These are phyloP conservation scores for Dothideomycetes sp. DNA, from an alignment of 2,329 filamentous ascomycete species.

Conservation along the genomic window DNA sequence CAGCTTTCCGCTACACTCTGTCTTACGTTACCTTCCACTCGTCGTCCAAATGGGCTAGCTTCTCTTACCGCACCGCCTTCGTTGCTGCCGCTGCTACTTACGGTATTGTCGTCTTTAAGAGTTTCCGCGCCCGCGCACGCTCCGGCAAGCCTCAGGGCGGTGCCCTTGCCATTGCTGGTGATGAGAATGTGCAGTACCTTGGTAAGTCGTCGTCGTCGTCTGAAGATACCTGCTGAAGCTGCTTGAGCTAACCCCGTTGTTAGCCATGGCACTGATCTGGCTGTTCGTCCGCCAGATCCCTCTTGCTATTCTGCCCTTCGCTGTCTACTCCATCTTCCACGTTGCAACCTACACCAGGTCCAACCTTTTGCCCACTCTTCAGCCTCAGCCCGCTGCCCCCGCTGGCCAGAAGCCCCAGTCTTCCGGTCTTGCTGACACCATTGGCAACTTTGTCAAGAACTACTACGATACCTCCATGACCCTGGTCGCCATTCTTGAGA, in stretches of 20 bases:
- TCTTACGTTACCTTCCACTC: conserved; percentile 88
- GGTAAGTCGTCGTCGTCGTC: conserved; percentile 53
- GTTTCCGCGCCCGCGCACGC: conserved; percentile 76
- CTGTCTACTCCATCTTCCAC: conserved; percentile 97
- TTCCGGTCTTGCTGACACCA: conserved; percentile 64
- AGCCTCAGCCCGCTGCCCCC: conserved; percentile 52
- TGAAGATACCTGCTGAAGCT: neutral
- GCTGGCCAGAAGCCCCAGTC: conserved; percentile 51
- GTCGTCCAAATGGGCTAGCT: conserved; percentile 63
- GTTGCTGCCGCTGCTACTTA: conserved; percentile 84
- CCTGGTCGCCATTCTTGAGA: conserved; percentile 80
- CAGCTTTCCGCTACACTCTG: conserved; percentile 70
- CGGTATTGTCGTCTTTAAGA: conserved; percentile 98
- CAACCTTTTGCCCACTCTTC: conserved; percentile 81
- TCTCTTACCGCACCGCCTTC: conserved; percentile 87
- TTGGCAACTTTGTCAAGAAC: conserved; percentile 90
- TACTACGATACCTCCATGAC: conserved; percentile 98
- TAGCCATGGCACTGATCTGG: conserved; percentile 92
- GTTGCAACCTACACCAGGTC: conserved; percentile 92
- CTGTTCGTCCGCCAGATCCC: conserved; percentile 83
- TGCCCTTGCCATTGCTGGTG: conserved; percentile 58
- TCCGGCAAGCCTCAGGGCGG: conserved; percentile 55
- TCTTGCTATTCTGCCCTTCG: conserved; percentile 84
- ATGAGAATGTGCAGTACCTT: conserved; percentile 98
- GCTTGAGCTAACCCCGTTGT: conserved; percentile 16